phyloP scores from a whole-genome alignment of 2,329 filamentous ascomycete genomes.

The Neofusicoccum laricinum region DNA sequence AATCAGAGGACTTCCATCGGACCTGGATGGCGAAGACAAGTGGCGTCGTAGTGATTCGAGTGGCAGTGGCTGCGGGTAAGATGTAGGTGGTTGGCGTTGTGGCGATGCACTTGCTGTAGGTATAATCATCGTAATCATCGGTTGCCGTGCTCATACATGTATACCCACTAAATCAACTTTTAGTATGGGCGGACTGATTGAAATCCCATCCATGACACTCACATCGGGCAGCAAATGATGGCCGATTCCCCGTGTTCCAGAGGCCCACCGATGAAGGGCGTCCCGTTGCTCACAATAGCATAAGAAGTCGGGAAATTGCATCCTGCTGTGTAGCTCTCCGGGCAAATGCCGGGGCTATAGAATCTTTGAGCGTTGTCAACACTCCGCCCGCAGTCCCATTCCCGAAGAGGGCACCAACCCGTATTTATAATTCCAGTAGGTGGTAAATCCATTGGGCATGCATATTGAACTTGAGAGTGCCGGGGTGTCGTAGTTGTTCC shows the following conservation, averaged over 20 bases:
- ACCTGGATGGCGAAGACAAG: slow-evolving; percentile 9
- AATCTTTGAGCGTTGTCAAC: background rate
- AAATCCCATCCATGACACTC: background rate
- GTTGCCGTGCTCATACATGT: background rate
- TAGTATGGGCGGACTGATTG: background rate
- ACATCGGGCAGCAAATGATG: slow-evolving; percentile 1
- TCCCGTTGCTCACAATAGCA: background rate
- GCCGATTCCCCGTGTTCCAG: background rate
- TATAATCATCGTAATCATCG: background rate
- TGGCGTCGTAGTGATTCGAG: background rate
- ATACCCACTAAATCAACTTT: background rate
- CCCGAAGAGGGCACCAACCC: background rate
- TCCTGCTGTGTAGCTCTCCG: background rate
- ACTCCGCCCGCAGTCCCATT: background rate
- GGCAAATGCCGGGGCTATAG: slow-evolving; percentile 1
- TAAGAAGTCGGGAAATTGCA: background rate
- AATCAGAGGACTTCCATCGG: background rate
- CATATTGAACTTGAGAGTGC: background rate
- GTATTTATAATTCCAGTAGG: background rate
- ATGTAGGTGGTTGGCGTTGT: background rate
- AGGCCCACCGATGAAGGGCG: background rate
- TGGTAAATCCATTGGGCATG: background rate
- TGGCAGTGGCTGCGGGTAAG: background rate
- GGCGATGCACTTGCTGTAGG: background rate
- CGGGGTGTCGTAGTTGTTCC: background rate